Evolutionary conservation across 2,329 filamentous ascomycete genomes (phyloP), one percentile per base, ranked within the genome.

Genomic region (Pestalotiopsis sp.): DNA sequence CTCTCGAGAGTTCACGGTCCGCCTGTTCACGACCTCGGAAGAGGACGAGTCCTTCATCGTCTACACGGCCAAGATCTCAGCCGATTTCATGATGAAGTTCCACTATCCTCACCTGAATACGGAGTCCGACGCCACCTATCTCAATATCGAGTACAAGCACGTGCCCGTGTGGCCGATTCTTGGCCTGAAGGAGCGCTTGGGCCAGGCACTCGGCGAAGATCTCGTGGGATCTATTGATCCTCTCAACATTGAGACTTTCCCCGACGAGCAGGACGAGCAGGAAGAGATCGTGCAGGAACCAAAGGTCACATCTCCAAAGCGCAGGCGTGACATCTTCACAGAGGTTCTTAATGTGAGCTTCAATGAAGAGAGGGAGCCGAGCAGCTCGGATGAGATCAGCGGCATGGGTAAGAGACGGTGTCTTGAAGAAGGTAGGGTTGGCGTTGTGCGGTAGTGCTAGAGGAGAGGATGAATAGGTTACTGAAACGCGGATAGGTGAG

Each of bases 161-260:
- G 84, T 89, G 2, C 84, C 84, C 0, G 80, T 86, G 31, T 89
- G 86, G 85, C 87, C 87, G 0, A 81, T 88, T 5, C 74, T 87
- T 0, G 87, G 87, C 4, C 80, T 90, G 6, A 84, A 84, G 69
- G 86, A 89, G 74, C 83, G 87, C 5, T 79, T 90, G 0, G 86
- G 85, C 52, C 82, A 83, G 70, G 87, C 85, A 3, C 77, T 90
- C 0, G 87, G 87, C 7, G 76, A 78, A 20, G 85, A 87, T 3
- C 72, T 88, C 13, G 84, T 87, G 4, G 86, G 86, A 25, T 74
- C 80, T 23, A 80, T 83, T 63, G 78, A 84, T 65, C 69, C 74
- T 0, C 75, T 79, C 6, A 74, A 78, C 17, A 84, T 87, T 64
- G 83, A 86, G 68, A 84, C 82, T 1, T 87, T 83, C 79, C 81